Percentiles rank a stretch among this genome's conserved stretches.
Conservation (phyloP, 768 basidiomycete species). For the Lactarius quietus region DNA sequence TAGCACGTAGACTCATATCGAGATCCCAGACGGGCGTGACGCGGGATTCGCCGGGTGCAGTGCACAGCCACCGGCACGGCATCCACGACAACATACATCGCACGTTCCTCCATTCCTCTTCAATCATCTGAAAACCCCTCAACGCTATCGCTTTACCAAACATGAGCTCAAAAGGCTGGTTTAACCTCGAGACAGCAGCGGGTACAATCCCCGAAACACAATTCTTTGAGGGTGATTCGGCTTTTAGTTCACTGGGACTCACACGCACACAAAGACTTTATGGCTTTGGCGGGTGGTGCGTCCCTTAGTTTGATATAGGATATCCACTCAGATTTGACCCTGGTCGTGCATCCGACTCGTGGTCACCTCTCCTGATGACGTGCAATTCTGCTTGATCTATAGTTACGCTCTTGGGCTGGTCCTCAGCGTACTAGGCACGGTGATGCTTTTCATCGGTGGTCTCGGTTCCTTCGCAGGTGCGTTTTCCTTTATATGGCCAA, state of each 20-base stretch:
- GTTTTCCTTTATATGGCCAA: slow-evolving; percentile 32
- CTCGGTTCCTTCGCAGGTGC: slow-evolving; percentile 69
- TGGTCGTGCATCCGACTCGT: not conserved
- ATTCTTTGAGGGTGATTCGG: slow-evolving; percentile 87
- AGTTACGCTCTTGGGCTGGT: slow-evolving; percentile 76
- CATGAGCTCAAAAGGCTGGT: slow-evolving; percentile 70
- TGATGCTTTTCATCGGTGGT: slow-evolving; percentile 71
- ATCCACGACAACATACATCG: not conserved
- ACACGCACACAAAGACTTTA: slow-evolving; percentile 80
- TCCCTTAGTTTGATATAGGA: slow-evolving; percentile 9
- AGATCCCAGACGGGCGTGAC: too few relatives aligned
- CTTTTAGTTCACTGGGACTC: slow-evolving; percentile 75
- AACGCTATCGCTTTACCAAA: slow-evolving; percentile 30
- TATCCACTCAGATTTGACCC: not conserved
- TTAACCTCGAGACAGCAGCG: slow-evolving; percentile 72
- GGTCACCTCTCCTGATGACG: not conserved
- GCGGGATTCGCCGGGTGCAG: too few relatives aligned
- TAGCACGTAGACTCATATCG: too few relatives aligned
- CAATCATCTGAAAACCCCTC: not conserved
- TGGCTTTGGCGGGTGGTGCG: slow-evolving; percentile 82
- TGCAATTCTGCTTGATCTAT: slow-evolving; percentile 3
- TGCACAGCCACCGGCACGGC: not conserved
- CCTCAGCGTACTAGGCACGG: slow-evolving; percentile 73
- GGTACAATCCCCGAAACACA: slow-evolving; percentile 68
- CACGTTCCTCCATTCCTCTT: not conserved